These are phyloP conservation scores for Chaetoscypha palmicola DNA, from an alignment of 2,329 filamentous ascomycete genomes.

Conservation along the genomic window DNA sequence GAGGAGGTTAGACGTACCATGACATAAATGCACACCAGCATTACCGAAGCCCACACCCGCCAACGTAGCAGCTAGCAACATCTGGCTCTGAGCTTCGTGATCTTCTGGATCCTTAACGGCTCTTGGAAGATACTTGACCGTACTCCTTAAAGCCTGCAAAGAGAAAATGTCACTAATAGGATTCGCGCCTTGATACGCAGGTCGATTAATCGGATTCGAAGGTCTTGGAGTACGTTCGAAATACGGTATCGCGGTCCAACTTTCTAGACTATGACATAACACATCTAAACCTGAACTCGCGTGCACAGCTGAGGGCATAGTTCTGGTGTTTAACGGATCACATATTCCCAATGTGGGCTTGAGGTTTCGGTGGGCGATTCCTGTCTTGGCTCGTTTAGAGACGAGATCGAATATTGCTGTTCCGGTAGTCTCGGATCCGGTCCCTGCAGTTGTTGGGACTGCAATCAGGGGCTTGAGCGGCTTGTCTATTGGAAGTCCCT, in stretches of 20 bases:
- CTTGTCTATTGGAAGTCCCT: slow-evolving; percentile 67
- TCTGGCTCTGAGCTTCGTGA: slow-evolving; percentile 84
- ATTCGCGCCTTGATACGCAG: slow-evolving; percentile 95
- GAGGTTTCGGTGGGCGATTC: slow-evolving; percentile 88
- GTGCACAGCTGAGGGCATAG: slow-evolving; percentile 92
- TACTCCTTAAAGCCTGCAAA: slow-evolving; percentile 72
- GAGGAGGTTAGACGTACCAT: too few species aligned
- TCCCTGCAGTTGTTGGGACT: slow-evolving; percentile 79
- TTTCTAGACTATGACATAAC: slow-evolving; percentile 89
- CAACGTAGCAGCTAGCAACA: slow-evolving; percentile 89
- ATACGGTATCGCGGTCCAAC: slow-evolving; percentile 96
- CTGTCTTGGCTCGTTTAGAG: slow-evolving; percentile 84
- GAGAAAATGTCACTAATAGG: slow-evolving; percentile 98
- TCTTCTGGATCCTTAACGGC: slow-evolving; percentile 85
- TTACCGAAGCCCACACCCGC: slow-evolving; percentile 97
- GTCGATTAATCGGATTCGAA: slow-evolving; percentile 79
- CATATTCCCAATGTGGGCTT: slow-evolving; percentile 91
- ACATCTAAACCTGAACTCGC: slow-evolving; percentile 90
- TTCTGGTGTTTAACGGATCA: slow-evolving; percentile 81
- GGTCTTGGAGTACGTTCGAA: slow-evolving; percentile 78
- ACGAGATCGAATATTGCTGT: slow-evolving; percentile 97
- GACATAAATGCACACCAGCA: slow-evolving; percentile 84
- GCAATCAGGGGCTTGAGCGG: slow-evolving; percentile 71
- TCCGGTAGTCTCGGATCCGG: slow-evolving; percentile 89
- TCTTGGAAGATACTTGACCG: slow-evolving; percentile 86